phyloP scores from a whole-genome alignment of 139 green algal species.

The Choricystis sp. region DNA sequence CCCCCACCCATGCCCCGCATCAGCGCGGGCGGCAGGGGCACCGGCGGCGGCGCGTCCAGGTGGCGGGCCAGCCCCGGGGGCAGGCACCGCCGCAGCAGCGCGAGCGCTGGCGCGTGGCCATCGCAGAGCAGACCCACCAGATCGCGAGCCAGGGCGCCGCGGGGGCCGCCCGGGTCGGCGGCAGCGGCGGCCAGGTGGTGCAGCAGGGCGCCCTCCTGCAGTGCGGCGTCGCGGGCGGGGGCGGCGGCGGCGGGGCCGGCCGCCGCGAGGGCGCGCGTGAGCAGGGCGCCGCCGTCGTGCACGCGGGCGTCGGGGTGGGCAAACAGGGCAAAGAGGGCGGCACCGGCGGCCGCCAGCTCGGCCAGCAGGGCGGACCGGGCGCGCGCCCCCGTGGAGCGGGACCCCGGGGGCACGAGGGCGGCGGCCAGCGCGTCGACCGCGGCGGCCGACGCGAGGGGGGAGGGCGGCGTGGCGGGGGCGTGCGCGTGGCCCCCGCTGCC shows the following conservation, averaged over 20 bases:
- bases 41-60: conserved; percentile 22
- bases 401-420: conserved; percentile 36
- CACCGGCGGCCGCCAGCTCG: conserved; percentile 38
- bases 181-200: conserved; percentile 46
- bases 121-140: conserved; percentile 70
- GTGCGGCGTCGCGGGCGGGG: conserved; percentile 65
- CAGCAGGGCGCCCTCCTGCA: conserved; percentile 65
- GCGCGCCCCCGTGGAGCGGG: conserved; percentile 35
- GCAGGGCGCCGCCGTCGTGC: conserved; percentile 35
- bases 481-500: no score
- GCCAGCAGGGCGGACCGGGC: conserved; percentile 26
- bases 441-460: conserved; percentile 23
- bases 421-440: conserved; percentile 35
- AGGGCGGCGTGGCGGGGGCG: background rate
- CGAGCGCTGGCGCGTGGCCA: conserved; percentile 46
- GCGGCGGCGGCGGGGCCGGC: conserved; percentile 44
- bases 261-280: conserved; percentile 66
- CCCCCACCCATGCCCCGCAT: background rate
- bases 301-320: conserved; percentile 42
- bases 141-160: conserved; percentile 28
- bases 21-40: background rate
- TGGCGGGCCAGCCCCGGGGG: conserved; percentile 56
- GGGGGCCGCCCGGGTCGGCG: background rate
- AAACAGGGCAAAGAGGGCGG: conserved; percentile 62
- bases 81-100: conserved; percentile 47